Base-by-base conservation (phyloP, 148 eudicot species). In the Silene conica region DNA sequence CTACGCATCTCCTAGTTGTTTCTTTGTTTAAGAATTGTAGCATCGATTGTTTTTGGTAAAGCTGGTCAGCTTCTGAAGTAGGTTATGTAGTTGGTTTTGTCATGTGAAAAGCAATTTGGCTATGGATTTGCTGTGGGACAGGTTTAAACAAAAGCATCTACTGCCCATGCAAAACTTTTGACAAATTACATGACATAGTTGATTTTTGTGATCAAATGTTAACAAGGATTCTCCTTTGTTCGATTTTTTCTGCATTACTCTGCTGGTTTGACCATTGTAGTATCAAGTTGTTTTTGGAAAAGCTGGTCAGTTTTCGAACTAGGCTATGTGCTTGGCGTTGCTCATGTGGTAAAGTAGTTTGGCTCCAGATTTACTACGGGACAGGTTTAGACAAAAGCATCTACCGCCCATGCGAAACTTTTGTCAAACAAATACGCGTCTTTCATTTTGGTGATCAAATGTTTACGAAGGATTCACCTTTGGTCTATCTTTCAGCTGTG, bases 61-160 rank as follows among this genome's bases (percentile, higher is more conserved):
- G 22, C 8, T 63, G 45, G 55, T 5, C 25, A 19, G 4, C 11
- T 64, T 50, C 5, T 43, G 23, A 21, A 54, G 69, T 55, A 14
- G 72, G 22, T 31, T 41, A 71, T 38, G 55, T 48, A 50, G 64
- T 64, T 55, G 26, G n/a, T 63, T 26, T 58, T 50, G 43, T 28
- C 56, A 38, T 65, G 23, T 72, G 50, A 6, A 6, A 19, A 8
- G 26, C 52, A 59, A 0, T 26, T 13, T 6, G n/a, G 50, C 22
- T 48, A 8, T 25, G 5, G 21, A 28, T 38, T 20, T 31, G 60
- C 55, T 50, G 55, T 0, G 16, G 55, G 16, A 50, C 64, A 19
- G 12, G 23, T 11, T 61, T 28, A 22, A 26, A 60, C 41, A 63
- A 13, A 63, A 28, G 67, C 11, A 63, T 5, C 2, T 23, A 34